Percentiles rank a stretch among this genome's conserved stretches.
These are phyloP conservation scores for Solanum bukasovii DNA, from an alignment of 257 asterid species.

Conservation along the genomic window DNA sequence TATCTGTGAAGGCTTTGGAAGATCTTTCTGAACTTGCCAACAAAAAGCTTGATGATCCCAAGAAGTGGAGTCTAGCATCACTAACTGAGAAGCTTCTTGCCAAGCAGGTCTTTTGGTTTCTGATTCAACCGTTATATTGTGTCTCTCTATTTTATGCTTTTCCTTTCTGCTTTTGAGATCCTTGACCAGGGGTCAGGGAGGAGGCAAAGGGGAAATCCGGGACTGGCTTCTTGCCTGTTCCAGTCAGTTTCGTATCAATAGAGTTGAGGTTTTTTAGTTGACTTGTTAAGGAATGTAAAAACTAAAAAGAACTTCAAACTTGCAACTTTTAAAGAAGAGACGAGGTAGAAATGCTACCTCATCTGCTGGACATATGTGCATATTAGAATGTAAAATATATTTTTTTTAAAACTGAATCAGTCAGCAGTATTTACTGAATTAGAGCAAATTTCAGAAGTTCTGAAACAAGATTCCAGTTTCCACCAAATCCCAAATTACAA, in stretches of 20 bases:
- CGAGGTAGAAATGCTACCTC: neutral
- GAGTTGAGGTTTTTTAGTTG: neutral
- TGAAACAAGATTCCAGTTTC: neutral
- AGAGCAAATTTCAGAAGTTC: neutral
- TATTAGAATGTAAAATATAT: neutral
- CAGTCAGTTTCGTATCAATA: neutral
- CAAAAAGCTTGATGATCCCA: slow-evolving; percentile 49
- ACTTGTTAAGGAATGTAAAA: neutral
- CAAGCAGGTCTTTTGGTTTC: slow-evolving; percentile 40
- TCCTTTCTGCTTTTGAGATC: neutral
- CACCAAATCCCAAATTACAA: neutral
- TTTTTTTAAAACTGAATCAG: neutral
- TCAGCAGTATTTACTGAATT: neutral
- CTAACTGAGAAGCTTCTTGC: slow-evolving; percentile 58
- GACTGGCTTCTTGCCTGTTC: neutral
- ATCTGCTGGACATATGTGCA: neutral
- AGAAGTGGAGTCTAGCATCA: slow-evolving; percentile 74
- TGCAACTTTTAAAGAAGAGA: neutral
- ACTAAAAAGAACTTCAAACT: neutral
- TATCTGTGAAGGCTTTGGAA: slow-evolving; percentile 38
- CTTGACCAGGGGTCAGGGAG: neutral
- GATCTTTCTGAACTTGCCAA: slow-evolving; percentile 73
- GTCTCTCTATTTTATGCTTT: neutral
- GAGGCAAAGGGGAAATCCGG: neutral
- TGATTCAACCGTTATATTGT: neutral